Evolutionary conservation across 1,284 basidiomycete genomes (phyloP), one percentile per base, ranked within the genome.

Genomic region (Taiwanofungus camphoratus): DNA sequence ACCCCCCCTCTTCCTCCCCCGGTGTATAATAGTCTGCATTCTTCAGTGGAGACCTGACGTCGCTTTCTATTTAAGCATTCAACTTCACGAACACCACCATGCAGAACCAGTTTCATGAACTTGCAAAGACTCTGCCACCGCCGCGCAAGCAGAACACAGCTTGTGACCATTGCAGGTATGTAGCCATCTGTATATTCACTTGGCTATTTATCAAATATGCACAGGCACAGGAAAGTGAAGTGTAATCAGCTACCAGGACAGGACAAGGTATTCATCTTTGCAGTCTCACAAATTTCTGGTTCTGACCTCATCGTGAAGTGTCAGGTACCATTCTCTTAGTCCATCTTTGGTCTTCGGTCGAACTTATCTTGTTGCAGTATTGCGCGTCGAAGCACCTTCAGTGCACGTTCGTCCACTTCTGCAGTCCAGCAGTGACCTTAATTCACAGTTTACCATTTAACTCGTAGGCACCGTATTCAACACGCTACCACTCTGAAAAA

Each of bases 91-190:
- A 73, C 7, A 74, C 72, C 43, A 71, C 76, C 36, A 73, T 84
- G 57, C 85, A 87, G 67, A 82, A 78, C 55, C 81, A 86, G 62
- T 81, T 86, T 39, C 79, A 85, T 56, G 84, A 87, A 54, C 74
- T 84, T 30, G 79, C 82, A 40, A 85, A 84, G 67, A 76, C 79
- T 0, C 71, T 85, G 0, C 82, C 85, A 2, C 82, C 84, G 15
- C 82, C 87, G 2, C 70, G 86, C 44, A 91, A 90, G 60, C 89
- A 93, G 67, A 93, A 93, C 60, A 88, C 89, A 18, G 89, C 90
- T 19, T 93, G 90, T 62, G 90, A 93, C 68, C 85, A 86, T 40
- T 92, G 89, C 74, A 80, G 83, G 82, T 82, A 11, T 39, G 66
- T n/a, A n/a, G n/a, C n/a, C n/a, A n/a, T n/a, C n/a, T n/a, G n/a